Evolutionary conservation across 2,329 filamentous ascomycete species (phyloP), one percentile per base, ranked within the genome.

Genomic region (Westerdykella sp.): DNA sequence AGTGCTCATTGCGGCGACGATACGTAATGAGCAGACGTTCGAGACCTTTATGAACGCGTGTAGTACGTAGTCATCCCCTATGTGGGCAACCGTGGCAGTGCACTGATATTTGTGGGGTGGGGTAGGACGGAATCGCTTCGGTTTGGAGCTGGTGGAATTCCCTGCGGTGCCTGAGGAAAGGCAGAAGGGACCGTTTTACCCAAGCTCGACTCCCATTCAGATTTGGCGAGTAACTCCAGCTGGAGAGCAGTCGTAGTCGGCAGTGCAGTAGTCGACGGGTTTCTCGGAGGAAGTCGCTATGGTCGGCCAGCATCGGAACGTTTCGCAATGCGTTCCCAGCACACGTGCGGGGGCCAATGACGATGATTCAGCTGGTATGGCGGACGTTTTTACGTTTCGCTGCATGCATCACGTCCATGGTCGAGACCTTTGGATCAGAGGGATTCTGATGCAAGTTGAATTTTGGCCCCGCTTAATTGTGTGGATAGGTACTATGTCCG

Each of bases 21-120:
- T 89, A 50, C 74, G 87, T 47, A 89, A 89, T 53, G 71, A 75
- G 45, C 71, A 78, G 45, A 90, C 86, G 0, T 85, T 85, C 56
- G 72, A 78, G 47, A 70, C 70, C 5, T 89, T 90, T 60, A 56
- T 80, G 48, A 68, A 73, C 18, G 74, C 72, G 39, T 86, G 84
- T 63, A 66, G 73, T 67, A 65, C 65, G 60, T 72, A 58, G 47
- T 77, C 50, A 14, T 54, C 44, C 12, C 46, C 23, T 34, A 41
- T 36, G 43, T 50, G 48, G 44, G 47, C 46, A 53, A 53, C 36
- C 41, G 47, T 53, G 49, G 52, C 44, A 49, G 32, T 35, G n/a
- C 16, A 15, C 62, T 67, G 52, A 66, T 54, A n/a, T 60, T 55
- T 65, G 59, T 66, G 61, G 62, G 60, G 59, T 65, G n/a, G n/a